Evolutionary conservation across 192 early-diverging fungal genomes (phyloP).

Genomic region (Kickxella alabastrina): DNA sequence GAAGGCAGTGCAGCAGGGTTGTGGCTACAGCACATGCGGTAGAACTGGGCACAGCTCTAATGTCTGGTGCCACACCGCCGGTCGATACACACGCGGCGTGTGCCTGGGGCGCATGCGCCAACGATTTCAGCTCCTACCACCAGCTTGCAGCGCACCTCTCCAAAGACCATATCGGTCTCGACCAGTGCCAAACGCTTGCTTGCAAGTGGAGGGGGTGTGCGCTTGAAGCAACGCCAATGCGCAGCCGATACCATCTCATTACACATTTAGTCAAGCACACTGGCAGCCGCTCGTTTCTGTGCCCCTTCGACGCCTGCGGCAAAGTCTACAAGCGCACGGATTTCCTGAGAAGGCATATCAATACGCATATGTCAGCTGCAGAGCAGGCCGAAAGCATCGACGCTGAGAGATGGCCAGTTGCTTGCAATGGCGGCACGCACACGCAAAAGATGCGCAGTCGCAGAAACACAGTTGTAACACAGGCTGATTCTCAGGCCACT

Average conservation of each 20-base stretch:
- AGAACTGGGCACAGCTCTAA: background rate
- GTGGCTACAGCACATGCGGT: no score
- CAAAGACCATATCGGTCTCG: slow-evolving; percentile 22
- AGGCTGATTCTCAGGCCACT: background rate
- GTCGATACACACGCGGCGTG: slow-evolving; percentile 40
- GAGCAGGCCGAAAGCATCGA: background rate
- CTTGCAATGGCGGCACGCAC: background rate
- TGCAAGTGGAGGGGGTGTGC: slow-evolving; percentile 36
- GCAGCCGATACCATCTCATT: slow-evolving; percentile 57
- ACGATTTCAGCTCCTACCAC: slow-evolving; percentile 17
- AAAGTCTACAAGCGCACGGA: slow-evolving; percentile 67
- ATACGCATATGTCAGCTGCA: slow-evolving; percentile 40
- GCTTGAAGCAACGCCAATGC: slow-evolving; percentile 38
- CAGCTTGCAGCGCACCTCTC: slow-evolving; percentile 27
- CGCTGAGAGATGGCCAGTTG: background rate
- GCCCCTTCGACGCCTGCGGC: slow-evolving; percentile 57
- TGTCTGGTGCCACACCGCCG: background rate
- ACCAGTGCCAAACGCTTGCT: background rate
- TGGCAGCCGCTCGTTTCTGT: slow-evolving; percentile 65
- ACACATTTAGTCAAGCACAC: slow-evolving; percentile 63
- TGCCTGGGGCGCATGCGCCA: slow-evolving; percentile 60
- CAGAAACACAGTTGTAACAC: background rate
- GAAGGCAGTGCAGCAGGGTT: no score
- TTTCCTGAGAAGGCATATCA: slow-evolving; percentile 57
- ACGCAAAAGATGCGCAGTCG: background rate